These are phyloP conservation scores for Dactylonectria estremocensis DNA, from an alignment of 2,329 filamentous ascomycete genomes.

Conservation along the genomic window DNA sequence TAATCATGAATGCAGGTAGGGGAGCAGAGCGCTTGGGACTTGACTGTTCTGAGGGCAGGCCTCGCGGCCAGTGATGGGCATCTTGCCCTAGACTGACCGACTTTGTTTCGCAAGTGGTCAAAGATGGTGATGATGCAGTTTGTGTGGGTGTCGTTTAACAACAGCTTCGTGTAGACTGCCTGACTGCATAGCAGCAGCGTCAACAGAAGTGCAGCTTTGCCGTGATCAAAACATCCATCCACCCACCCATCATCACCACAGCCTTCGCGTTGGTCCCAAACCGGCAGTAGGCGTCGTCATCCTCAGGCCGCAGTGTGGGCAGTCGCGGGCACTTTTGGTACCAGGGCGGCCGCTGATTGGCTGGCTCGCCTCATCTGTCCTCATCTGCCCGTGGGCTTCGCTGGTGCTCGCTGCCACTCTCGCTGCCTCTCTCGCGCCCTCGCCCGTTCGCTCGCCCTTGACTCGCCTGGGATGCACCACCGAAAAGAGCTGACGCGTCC, in stretches of 20 bases:
- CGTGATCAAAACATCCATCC: slow-evolving; percentile 11
- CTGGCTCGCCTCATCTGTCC: slow-evolving; percentile 25
- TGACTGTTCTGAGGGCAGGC: slow-evolving; percentile 46
- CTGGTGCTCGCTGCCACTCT: slow-evolving; percentile 31
- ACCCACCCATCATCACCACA: slow-evolving; percentile 38
- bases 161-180: too few species aligned
- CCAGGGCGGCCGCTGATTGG: slow-evolving; percentile 5
- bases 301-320: slow-evolving; percentile 46
- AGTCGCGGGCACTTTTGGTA: slow-evolving; percentile 24
- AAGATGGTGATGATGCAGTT: slow-evolving; percentile 6
- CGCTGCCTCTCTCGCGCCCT: slow-evolving; percentile 35
- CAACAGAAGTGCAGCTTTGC: slow-evolving; percentile 2
- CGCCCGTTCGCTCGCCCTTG: slow-evolving; percentile 38
- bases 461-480: slow-evolving; percentile 43
- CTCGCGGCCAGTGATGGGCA: slow-evolving; percentile 39
- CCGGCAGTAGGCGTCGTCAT: slow-evolving; percentile 51
- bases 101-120: neutral
- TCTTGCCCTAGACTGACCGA: neutral
- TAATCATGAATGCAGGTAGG: slow-evolving; percentile 9
- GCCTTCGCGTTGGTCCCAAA: slow-evolving; percentile 40
- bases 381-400: slow-evolving; percentile 14
- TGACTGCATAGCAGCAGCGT: neutral
- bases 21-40: slow-evolving; percentile 33
- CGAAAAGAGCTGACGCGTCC: slow-evolving; percentile 50
- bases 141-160: neutral